Conservation (phyloP, 768 basidiomycete genomes). For the Phylloporus sp. region DNA sequence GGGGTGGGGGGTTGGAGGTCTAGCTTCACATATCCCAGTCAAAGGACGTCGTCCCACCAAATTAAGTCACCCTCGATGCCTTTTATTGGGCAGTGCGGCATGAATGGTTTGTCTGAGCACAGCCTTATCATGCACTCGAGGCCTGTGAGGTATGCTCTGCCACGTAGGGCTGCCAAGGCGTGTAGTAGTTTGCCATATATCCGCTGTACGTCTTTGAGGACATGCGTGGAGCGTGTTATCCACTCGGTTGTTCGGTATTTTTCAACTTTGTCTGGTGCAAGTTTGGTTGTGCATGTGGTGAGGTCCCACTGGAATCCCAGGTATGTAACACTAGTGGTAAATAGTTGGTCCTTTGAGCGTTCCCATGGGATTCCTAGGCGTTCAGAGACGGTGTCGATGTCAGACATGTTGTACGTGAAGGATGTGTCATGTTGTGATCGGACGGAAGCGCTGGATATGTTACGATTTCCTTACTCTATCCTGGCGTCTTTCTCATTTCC, state of each 20-base stretch:
- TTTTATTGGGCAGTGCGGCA: conserved; percentile 14
- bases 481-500: too few relatives aligned
- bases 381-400: background rate
- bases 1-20: background rate
- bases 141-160: conserved; percentile 39
- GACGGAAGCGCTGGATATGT: too few relatives aligned
- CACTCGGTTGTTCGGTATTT: background rate
- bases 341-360: background rate
- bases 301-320: background rate
- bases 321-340: background rate
- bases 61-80: rapidly evolving
- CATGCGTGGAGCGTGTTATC: background rate
- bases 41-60: background rate
- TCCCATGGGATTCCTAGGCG: background rate
- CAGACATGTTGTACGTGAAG: background rate
- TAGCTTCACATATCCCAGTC: too few relatives aligned
- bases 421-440: too few relatives aligned
- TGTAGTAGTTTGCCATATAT: conserved; percentile 9
- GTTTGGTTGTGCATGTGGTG: background rate
- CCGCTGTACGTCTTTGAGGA: background rate
- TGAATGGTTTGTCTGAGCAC: conserved; percentile 30
- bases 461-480: too few relatives aligned
- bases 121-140: conserved; percentile 37
- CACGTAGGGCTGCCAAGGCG: conserved; percentile 26
- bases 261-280: background rate